Conservation (phyloP, 805 yeast genomes). For the Priceomyces castillae region DNA sequence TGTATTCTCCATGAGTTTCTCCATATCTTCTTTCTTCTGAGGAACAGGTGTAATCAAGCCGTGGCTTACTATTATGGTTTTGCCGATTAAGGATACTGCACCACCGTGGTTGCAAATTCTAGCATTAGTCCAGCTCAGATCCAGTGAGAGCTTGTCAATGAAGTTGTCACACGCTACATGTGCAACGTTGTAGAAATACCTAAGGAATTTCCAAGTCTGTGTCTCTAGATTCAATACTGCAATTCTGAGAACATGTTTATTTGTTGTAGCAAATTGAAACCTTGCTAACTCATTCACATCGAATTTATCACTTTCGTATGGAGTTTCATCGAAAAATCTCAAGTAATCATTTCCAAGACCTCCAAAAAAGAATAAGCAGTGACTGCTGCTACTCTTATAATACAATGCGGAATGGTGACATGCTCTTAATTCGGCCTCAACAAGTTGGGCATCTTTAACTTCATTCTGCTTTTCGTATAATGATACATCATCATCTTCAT, state of each 20-base stretch:
- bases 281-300: constrained; percentile 34
- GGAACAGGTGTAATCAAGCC: constrained; percentile 35
- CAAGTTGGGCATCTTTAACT: constrained; percentile 23
- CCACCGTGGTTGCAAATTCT: constrained; percentile 31
- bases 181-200: constrained; percentile 31
- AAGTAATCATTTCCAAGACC: constrained; percentile 39
- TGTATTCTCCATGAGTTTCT: constrained; percentile 14
- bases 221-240: constrained; percentile 37
- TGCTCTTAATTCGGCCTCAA: constrained; percentile 41
- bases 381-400: constrained; percentile 30
- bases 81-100: constrained; percentile 31
- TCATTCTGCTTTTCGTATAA: constrained; percentile 21
- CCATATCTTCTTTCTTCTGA: constrained; percentile 26
- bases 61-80: constrained; percentile 35
- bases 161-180: constrained; percentile 23
- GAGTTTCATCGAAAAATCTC: constrained; percentile 27
- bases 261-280: constrained; percentile 26
- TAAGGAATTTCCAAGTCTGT: constrained; percentile 40
- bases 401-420: constrained; percentile 40
- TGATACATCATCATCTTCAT: constrained; percentile 29
- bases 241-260: constrained; percentile 29
- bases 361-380: constrained; percentile 37
- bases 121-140: constrained; percentile 25
- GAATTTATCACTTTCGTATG: constrained; percentile 30
- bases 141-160: constrained; percentile 15